Base-by-base conservation (phyloP, 2,329 filamentous ascomycete genomes). In the Paecilomyces niveus region DNA sequence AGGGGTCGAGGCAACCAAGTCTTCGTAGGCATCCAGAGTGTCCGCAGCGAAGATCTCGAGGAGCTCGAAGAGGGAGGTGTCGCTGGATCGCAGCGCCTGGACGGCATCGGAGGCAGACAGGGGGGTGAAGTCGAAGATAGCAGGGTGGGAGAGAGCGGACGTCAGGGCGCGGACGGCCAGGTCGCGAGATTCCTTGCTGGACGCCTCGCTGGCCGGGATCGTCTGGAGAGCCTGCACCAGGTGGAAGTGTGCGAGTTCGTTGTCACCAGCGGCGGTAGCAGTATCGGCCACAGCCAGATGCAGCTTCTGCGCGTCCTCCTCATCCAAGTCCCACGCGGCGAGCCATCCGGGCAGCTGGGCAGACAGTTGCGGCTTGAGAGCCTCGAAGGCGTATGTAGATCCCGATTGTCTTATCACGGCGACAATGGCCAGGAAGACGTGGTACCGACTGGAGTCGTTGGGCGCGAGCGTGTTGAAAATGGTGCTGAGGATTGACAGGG, bases 11-110 rank as follows among this genome's bases (percentile, higher is more conserved):
- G 95, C 89, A 73, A 90, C 86, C 81, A 97, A 97, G 77, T 96
- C 92, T 75, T 91, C 89, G 80, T 94, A 96, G 77, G 96, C 91
- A 73, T 97, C 92, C 57, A 97, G 86, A 67, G 92, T 89, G 76
- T 97, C 92, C 70, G 94, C 89, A 66, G 90, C 89, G 78, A 97
- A 97, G 70, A 97, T 90, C 70, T 97, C 92, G 58, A 99, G 89
- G 39, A 99, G 85, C 77, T 97, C 91, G 68, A 90, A 92, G 78
- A 93, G 90, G 64, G 89, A 82, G 61, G 89, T 85, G 71, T 97
- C 89, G 55, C 89, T 90, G 70, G 93, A 88, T 72, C 87, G 86
- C 54, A 99, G 87, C 15, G 90, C 89, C 78, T 97, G 92, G 63
- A 99, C 85, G 64, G 88, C 88, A 70, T 89, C 86, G 63, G 88